Conservation (phyloP, 1,139 yeast genomes). For the Yamadazyma trypodendri region DNA sequence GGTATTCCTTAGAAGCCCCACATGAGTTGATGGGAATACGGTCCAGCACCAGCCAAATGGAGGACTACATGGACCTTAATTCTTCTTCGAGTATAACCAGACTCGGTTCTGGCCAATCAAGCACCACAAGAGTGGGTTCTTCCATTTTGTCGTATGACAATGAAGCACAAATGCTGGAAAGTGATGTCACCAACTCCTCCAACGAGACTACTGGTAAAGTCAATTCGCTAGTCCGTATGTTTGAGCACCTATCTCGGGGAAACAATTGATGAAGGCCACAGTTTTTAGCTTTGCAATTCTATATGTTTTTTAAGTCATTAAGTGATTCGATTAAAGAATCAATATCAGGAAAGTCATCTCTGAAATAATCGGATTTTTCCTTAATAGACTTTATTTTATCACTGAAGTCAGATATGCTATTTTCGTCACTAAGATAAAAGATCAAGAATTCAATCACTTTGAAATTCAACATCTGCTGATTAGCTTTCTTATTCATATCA, state of each 20-base stretch:
- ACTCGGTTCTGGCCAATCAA: neutral
- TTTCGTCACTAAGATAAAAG: constrained; percentile 72
- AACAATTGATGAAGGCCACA: neutral
- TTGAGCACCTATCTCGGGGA: neutral
- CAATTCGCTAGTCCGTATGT: neutral
- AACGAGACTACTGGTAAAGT: neutral
- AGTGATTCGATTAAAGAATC: constrained; percentile 40
- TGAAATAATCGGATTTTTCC: constrained; percentile 57
- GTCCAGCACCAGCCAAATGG: too few relatives aligned
- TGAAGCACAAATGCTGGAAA: neutral
- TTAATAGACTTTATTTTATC: constrained; percentile 31
- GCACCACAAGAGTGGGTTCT: constrained; percentile 3
- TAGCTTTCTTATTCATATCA: constrained; percentile 10
- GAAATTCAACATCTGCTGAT: constrained; percentile 48
- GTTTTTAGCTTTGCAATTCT: neutral
- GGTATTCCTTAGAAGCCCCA: neutral
- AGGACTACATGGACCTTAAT: too few relatives aligned
- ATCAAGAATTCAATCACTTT: constrained; percentile 70
- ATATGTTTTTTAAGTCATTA: constrained; percentile 29
- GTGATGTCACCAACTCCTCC: neutral
- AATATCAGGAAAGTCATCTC: constrained; percentile 43
- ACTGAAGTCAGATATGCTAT: constrained; percentile 21
- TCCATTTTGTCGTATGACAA: constrained; percentile 4
- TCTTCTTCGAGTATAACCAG: neutral
- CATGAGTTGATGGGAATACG: neutral